Conservation (phyloP, 257 asterid species). For the Scutellaria baicalensis region DNA sequence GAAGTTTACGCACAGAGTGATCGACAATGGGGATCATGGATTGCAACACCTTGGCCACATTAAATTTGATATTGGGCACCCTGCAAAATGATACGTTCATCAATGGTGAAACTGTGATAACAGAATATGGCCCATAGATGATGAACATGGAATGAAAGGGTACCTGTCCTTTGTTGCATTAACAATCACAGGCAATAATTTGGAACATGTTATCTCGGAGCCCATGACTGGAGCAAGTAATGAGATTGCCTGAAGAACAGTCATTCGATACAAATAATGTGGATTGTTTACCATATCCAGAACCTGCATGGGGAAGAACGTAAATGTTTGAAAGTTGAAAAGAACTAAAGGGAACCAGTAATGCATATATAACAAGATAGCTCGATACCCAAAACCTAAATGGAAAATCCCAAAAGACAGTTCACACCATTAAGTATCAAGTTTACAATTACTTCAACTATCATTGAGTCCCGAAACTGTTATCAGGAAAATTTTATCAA, state of each 20-base stretch:
- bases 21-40: slow-evolving; percentile 80
- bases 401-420: not conserved
- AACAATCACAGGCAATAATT: slow-evolving; percentile 72
- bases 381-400: slow-evolving; percentile 41
- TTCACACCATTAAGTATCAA: not conserved
- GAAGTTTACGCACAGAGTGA: slow-evolving; percentile 54
- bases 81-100: slow-evolving; percentile 31
- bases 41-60: slow-evolving; percentile 88
- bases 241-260: slow-evolving; percentile 72
- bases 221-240: slow-evolving; percentile 96
- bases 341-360: slow-evolving; percentile 23
- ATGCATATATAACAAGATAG: slow-evolving; percentile 41
- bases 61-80: slow-evolving; percentile 90
- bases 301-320: slow-evolving; percentile 38
- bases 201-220: slow-evolving; percentile 82
- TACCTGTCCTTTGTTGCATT: slow-evolving; percentile 75
- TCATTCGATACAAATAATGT: slow-evolving; percentile 83
- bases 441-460: not conserved
- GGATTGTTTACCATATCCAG: slow-evolving; percentile 73
- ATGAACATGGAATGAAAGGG: not conserved
- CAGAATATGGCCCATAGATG: not conserved
- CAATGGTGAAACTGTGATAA: not conserved
- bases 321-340: not conserved
- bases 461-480: not conserved
- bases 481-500: not conserved